A percentile compares a stretch with the other conserved stretches of the same genome.
Evolutionary conservation across 176 grass and related monocot genomes (phyloP).

Genomic region (Zoysia japonica): DNA sequence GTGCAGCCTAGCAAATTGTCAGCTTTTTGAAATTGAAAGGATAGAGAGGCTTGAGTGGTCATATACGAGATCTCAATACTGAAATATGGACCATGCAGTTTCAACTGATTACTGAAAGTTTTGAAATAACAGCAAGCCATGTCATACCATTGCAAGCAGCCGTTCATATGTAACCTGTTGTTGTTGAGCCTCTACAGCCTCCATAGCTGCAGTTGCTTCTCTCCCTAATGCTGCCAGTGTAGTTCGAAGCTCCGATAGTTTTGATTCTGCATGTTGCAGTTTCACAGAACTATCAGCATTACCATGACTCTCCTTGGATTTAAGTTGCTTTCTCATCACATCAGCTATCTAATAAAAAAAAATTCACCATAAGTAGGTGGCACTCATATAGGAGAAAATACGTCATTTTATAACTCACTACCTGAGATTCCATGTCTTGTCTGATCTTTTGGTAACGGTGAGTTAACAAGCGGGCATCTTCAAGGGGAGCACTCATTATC

Average conservation of each 20-base stretch:
- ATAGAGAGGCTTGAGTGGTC: neutral
- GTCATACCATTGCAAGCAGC: slow-evolving; percentile 77
- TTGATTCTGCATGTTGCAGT: slow-evolving; percentile 95
- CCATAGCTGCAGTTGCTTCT: slow-evolving; percentile 97
- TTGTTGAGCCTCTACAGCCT: slow-evolving; percentile 88
- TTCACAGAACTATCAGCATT: slow-evolving; percentile 72
- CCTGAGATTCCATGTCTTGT: slow-evolving; percentile 99
- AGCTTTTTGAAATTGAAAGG: neutral
- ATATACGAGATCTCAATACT: neutral
- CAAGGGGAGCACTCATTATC: slow-evolving; percentile 95
- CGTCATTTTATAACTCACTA: slow-evolving; percentile 26
- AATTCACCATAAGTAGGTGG: slow-evolving; percentile 31
- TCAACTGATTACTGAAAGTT: slow-evolving; percentile 19
- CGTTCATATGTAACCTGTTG: slow-evolving; percentile 74
- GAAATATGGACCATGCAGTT: neutral
- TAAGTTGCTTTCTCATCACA: slow-evolving; percentile 89
- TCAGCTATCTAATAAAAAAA: slow-evolving; percentile 89
- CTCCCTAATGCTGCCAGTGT: slow-evolving; percentile 75
- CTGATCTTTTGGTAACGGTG: slow-evolving; percentile 92
- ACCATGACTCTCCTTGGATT: slow-evolving; percentile 79
- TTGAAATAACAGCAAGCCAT: slow-evolving; percentile 16
- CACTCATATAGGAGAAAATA: slow-evolving; percentile 7
- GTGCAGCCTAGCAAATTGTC: slow-evolving; percentile 4
- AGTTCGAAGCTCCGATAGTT: slow-evolving; percentile 82
- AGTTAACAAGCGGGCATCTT: slow-evolving; percentile 90